A percentile compares a stretch with the other conserved stretches of the same genome.
Evolutionary conservation across 441 rosid species (phyloP).

Genomic region (Pelargonium fulgidum): DNA sequence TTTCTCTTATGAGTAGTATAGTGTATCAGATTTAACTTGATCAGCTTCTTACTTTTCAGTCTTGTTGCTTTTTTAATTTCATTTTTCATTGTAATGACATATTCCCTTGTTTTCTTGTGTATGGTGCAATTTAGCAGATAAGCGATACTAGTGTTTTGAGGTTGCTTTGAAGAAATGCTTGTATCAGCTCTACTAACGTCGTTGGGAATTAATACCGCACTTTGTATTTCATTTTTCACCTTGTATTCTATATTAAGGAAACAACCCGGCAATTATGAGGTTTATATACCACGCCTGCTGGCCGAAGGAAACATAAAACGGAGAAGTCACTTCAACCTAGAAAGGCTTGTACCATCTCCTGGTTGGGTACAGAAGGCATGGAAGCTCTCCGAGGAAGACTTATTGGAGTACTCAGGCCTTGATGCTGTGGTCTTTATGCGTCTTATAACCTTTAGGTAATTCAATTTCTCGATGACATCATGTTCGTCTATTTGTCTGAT

Average conservation of each 20-base stretch:
- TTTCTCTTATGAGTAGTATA: background rate
- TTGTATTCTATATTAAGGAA: constrained; percentile 74
- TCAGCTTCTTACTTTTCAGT: too few species aligned
- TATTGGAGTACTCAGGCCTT: constrained; percentile 56
- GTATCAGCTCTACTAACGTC: constrained; percentile 95
- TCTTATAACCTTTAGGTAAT: constrained; percentile 69
- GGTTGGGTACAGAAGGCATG: constrained; percentile 78
- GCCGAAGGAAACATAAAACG: constrained; percentile 54
- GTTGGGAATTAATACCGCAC: constrained; percentile 70
- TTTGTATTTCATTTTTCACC: constrained; percentile 60
- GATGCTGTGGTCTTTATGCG: constrained; percentile 85
- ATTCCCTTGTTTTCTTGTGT: constrained; percentile 1
- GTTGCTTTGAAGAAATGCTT: constrained; percentile 42
- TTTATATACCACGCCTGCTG: constrained; percentile 65
- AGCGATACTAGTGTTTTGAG: constrained; percentile 13
- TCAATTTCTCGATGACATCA: constrained; percentile 5
- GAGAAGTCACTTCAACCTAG: constrained; percentile 54
- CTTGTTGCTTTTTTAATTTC: too few species aligned
- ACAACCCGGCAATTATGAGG: constrained; percentile 63
- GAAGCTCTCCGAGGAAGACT: constrained; percentile 61
- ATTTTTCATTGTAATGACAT: too few species aligned
- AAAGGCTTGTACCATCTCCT: constrained; percentile 68
- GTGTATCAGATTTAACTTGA: too few species aligned
- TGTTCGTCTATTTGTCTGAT: too few species aligned
- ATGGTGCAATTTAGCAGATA: constrained; percentile 21